phyloP scores from a whole-genome alignment of 176 grass and related monocot species.

The Phoenix roebelenii region DNA sequence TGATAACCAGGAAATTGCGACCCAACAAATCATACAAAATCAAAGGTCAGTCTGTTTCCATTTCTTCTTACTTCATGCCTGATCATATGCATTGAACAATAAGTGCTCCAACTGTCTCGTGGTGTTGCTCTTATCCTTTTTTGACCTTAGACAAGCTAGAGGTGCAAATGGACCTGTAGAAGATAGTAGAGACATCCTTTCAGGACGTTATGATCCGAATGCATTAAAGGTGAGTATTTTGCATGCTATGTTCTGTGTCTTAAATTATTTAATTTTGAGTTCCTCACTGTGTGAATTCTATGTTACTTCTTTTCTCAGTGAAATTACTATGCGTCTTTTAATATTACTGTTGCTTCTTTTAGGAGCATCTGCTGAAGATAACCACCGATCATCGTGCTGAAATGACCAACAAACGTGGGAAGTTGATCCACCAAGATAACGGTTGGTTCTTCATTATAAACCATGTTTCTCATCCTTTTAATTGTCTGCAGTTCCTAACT shows the following conservation, averaged over 20 bases:
- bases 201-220: conserved; percentile 50
- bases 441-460: conserved; percentile 36
- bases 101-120: background rate
- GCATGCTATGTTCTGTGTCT: background rate
- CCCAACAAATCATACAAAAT: conserved; percentile 75
- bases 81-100: background rate
- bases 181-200: conserved; percentile 59
- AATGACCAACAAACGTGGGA: conserved; percentile 84
- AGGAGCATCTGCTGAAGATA: conserved; percentile 92
- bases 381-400: conserved; percentile 63
- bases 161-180: conserved; percentile 16
- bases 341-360: conserved; percentile 16
- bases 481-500: background rate
- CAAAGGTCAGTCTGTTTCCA: conserved; percentile 50
- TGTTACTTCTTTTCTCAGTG: too few relatives aligned
- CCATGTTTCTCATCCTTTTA: background rate
- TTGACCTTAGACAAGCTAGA: conserved; percentile 49
- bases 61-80: conserved; percentile 10
- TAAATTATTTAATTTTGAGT: too few relatives aligned
- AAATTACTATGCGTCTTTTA: background rate
- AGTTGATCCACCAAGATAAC: conserved; percentile 51
- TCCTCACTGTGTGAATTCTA: too few relatives aligned
- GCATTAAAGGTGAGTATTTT: conserved; percentile 55
- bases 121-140: conserved; percentile 3
- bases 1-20: conserved; percentile 75